Conservation (phyloP, 306 rosid genomes). For the Canavalia gladiata region DNA sequence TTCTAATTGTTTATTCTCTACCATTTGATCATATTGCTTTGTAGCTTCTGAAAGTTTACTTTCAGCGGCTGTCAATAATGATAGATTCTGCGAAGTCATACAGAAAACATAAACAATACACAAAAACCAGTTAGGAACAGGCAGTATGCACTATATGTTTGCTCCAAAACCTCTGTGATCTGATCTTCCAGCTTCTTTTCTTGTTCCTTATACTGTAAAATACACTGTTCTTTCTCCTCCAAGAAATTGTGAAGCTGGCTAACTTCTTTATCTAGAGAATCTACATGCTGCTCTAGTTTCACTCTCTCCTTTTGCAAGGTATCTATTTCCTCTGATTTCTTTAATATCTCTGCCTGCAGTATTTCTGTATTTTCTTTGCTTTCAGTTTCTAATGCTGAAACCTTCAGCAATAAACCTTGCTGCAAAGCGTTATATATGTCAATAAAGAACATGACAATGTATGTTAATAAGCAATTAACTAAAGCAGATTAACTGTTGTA, state of each 20-base stretch:
- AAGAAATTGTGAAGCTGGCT: constrained; percentile 55
- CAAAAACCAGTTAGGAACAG: constrained; percentile 36
- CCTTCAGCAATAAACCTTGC: constrained; percentile 76
- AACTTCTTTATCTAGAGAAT: constrained; percentile 67
- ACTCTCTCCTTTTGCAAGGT: constrained; percentile 63
- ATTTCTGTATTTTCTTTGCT: constrained; percentile 65
- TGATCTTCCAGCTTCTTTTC: constrained; percentile 82
- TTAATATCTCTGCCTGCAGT: constrained; percentile 70
- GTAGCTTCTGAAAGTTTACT: constrained; percentile 75
- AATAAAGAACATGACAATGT: constrained; percentile 44
- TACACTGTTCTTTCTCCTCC: constrained; percentile 75
- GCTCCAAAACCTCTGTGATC: constrained; percentile 70
- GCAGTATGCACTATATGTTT: constrained; percentile 37
- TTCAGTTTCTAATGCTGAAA: constrained; percentile 75
- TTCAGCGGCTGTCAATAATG: constrained; percentile 68
- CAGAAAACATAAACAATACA: constrained; percentile 32
- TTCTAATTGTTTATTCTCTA: constrained; percentile 80
- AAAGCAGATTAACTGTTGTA: constrained; percentile 49
- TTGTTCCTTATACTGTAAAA: constrained; percentile 64
- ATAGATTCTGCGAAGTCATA: constrained; percentile 67
- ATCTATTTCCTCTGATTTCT: constrained; percentile 71
- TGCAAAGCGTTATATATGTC: constrained; percentile 56
- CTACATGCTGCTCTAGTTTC: constrained; percentile 64
- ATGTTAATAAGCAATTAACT: constrained; percentile 35
- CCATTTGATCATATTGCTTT: constrained; percentile 82